phyloP scores from a whole-genome alignment of 2,329 filamentous ascomycete genomes.

The Aureobasidium namibiae region DNA sequence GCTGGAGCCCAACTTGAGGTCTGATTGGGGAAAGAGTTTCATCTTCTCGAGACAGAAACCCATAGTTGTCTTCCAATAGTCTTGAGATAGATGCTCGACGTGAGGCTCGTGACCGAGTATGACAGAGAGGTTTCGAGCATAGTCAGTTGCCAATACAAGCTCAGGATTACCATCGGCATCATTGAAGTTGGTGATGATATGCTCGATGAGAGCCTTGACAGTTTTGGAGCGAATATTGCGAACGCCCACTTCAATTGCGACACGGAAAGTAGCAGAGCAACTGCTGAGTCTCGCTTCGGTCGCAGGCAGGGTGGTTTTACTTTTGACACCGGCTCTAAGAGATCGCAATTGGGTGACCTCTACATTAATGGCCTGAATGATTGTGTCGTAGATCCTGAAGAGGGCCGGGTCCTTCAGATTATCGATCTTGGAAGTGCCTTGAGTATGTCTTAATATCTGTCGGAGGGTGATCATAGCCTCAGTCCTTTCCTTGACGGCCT shows the following conservation, averaged over 20 bases:
- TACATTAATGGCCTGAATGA: constrained; percentile 60
- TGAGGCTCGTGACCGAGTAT: constrained; percentile 68
- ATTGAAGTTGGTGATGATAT: constrained; percentile 69
- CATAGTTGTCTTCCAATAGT: constrained; percentile 61
- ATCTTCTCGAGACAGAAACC: constrained; percentile 65
- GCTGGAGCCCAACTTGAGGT: constrained; percentile 12
- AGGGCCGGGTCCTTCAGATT: constrained; percentile 67
- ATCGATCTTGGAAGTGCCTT: constrained; percentile 32
- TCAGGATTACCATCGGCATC: constrained; percentile 55
- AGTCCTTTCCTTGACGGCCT: constrained; percentile 37
- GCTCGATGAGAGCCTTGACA: constrained; percentile 67
- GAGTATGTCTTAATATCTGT: constrained; percentile 48
- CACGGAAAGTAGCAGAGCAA: constrained; percentile 63
- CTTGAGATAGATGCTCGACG: constrained; percentile 64
- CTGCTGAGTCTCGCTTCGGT: constrained; percentile 53
- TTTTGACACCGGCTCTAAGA: constrained; percentile 24
- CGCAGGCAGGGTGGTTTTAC: neutral
- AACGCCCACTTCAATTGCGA: constrained; percentile 62
- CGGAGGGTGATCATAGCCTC: constrained; percentile 48
- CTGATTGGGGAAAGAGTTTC: constrained; percentile 10
- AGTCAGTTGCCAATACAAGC: constrained; percentile 63
- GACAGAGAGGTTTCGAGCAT: constrained; percentile 64
- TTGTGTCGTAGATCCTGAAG: constrained; percentile 68
- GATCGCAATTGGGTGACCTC: constrained; percentile 61
- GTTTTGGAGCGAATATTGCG: constrained; percentile 66